Percentiles rank a stretch among this genome's conserved stretches.
Evolutionary conservation across 2,329 filamentous ascomycete species (phyloP).

Genomic region (Capronia americana): DNA sequence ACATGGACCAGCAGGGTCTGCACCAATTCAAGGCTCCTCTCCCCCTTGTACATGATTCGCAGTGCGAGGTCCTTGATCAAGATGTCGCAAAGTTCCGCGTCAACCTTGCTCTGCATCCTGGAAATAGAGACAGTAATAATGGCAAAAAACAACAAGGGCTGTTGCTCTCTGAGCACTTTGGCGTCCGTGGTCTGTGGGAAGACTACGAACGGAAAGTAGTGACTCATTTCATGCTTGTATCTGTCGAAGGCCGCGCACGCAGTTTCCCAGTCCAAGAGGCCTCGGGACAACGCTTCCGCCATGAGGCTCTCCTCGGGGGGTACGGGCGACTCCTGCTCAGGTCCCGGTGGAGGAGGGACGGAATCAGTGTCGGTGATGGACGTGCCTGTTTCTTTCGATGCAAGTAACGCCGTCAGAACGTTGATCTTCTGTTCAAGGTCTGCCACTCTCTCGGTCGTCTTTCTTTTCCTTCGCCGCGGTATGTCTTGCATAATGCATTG

Average conservation of each 20-base stretch:
- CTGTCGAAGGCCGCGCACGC: slow-evolving; percentile 62
- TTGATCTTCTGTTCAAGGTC: slow-evolving; percentile 93
- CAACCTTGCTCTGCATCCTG: slow-evolving; percentile 58
- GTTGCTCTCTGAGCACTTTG: slow-evolving; percentile 60
- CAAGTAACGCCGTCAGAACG: slow-evolving; percentile 78
- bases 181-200: slow-evolving; percentile 61
- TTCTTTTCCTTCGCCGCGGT: slow-evolving; percentile 78
- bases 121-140: slow-evolving; percentile 62
- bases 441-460: slow-evolving; percentile 84
- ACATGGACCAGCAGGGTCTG: slow-evolving; percentile 76
- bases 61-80: slow-evolving; percentile 76
- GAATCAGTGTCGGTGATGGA: slow-evolving; percentile 3
- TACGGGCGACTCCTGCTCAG: slow-evolving; percentile 5
- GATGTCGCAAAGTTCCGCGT: slow-evolving; percentile 69
- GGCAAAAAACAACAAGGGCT: slow-evolving; percentile 66
- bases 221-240: slow-evolving; percentile 61
- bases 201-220: slow-evolving; percentile 64
- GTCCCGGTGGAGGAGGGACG: background rate
- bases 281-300: slow-evolving; percentile 56
- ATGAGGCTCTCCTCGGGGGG: slow-evolving; percentile 35
- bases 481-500: slow-evolving; percentile 79
- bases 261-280: slow-evolving; percentile 57
- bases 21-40: slow-evolving; percentile 82
- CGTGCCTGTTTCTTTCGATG: slow-evolving; percentile 54
- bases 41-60: slow-evolving; percentile 73